These are phyloP conservation scores for Leucocoprinus sp. DNA, from an alignment of 768 basidiomycete genomes.

Conservation along the genomic window DNA sequence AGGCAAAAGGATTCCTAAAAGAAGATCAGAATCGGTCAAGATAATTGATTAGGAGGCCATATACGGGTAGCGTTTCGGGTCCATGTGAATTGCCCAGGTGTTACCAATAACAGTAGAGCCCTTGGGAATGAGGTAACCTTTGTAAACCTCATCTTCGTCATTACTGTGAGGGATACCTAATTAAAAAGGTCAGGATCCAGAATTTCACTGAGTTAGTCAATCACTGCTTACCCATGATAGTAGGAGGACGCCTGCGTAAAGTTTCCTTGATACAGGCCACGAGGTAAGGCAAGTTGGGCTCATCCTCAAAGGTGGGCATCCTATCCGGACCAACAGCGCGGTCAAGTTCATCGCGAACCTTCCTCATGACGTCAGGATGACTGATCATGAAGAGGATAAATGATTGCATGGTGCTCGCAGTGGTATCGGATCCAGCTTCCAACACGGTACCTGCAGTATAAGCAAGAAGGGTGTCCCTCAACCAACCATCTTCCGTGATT, in stretches of 20 bases:
- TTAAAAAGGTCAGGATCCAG: not conserved
- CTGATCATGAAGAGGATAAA: conserved; percentile 22
- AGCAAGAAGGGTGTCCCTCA: conserved; percentile 21
- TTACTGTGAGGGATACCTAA: conserved; percentile 15
- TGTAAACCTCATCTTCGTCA: conserved; percentile 14
- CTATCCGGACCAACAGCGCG: conserved; percentile 18
- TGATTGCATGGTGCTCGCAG: conserved; percentile 18
- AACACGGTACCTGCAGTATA: conserved; percentile 22
- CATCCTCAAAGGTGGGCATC: conserved; percentile 21
- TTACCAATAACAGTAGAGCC: conserved; percentile 17
- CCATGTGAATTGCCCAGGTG: conserved; percentile 20
- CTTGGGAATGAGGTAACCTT: conserved; percentile 14
- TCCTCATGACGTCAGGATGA: conserved; percentile 17
- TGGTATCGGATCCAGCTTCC: conserved; percentile 24
- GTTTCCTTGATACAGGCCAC: conserved; percentile 20
- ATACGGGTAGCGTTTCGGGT: conserved; percentile 18
- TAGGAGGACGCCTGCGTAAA: conserved; percentile 18
- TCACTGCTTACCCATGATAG: conserved; percentile 14
- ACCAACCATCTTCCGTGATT: conserved; percentile 21
- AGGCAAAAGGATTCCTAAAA: conserved; percentile 18
- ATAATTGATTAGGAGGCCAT: not conserved
- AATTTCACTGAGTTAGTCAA: not conserved
- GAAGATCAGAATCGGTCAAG: not conserved
- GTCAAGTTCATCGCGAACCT: conserved; percentile 23
- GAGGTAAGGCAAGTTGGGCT: conserved; percentile 16